phyloP scores from a whole-genome alignment of 2,329 filamentous ascomycete genomes.

The Pseudogymnoascus sp. region DNA sequence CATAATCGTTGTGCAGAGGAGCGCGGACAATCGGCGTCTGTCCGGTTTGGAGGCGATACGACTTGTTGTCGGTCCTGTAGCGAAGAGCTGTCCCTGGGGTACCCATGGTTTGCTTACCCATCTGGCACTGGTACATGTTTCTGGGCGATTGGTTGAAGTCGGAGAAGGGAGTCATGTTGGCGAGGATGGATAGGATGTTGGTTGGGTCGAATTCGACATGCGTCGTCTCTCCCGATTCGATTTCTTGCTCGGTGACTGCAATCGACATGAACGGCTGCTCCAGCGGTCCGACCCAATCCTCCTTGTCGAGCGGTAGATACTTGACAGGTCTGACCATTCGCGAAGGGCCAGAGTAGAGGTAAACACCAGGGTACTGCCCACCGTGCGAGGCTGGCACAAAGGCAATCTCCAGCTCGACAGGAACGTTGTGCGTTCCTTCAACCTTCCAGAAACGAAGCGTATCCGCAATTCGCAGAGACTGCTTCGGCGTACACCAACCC shows the following conservation, averaged over 20 bases:
- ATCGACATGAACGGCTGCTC: constrained; percentile 99
- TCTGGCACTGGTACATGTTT: constrained; percentile 99
- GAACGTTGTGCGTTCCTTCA: constrained; percentile 70
- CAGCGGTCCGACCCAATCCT: constrained; percentile 84
- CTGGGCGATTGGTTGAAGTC: constrained; percentile 97
- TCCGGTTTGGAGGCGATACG: constrained; percentile 87
- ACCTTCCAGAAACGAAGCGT: constrained; percentile 95
- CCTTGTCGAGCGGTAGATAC: constrained; percentile 76
- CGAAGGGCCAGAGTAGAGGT: constrained; percentile 79
- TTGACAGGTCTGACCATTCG: constrained; percentile 88
- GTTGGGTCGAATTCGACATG: constrained; percentile 93
- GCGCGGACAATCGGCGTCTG: constrained; percentile 91
- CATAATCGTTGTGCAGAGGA: constrained; percentile 90
- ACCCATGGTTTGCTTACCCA: constrained; percentile 99
- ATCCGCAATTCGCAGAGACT: constrained; percentile 74
- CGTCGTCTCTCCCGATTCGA: constrained; percentile 79
- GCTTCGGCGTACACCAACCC: constrained; percentile 80
- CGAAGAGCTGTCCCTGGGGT: constrained; percentile 78
- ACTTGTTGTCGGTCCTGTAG: constrained; percentile 94
- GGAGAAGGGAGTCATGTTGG: constrained; percentile 98
- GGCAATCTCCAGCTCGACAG: constrained; percentile 80
- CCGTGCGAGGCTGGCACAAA: constrained; percentile 80
- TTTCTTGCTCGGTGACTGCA: constrained; percentile 79
- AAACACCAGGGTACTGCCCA: constrained; percentile 93
- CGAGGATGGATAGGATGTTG: constrained; percentile 93